phyloP scores from a whole-genome alignment of 768 basidiomycete species.

The Collybia sordida region DNA sequence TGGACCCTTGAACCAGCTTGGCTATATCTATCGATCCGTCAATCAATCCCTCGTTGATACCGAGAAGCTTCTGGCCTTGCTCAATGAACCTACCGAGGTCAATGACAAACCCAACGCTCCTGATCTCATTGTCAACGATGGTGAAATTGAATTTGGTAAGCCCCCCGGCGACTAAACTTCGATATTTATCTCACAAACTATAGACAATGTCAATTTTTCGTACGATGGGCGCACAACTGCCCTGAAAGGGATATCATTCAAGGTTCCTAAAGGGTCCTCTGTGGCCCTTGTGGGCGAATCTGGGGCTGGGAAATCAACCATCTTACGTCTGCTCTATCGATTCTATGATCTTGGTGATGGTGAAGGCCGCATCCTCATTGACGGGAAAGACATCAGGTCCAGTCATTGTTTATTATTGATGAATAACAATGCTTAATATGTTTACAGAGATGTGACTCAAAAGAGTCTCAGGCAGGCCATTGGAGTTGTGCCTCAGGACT shows the following conservation, averaged over 20 bases:
- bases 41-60: conserved; percentile 80
- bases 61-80: conserved; percentile 77
- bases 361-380: conserved; percentile 77
- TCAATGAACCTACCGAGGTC: conserved; percentile 83
- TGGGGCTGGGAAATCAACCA: conserved; percentile 81
- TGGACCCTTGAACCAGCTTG: conserved; percentile 73
- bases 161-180: conserved; percentile 3
- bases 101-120: conserved; percentile 76
- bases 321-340: conserved; percentile 84
- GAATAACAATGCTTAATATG: neutral
- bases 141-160: conserved; percentile 87
- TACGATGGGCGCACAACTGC: conserved; percentile 75
- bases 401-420: neutral
- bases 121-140: conserved; percentile 67
- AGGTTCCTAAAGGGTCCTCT: conserved; percentile 80
- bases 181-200: conserved; percentile 4
- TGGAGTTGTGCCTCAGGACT: conserved; percentile 90
- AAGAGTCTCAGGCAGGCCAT: conserved; percentile 75
- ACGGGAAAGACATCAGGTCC: conserved; percentile 77
- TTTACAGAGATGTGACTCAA: conserved; percentile 74
- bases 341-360: conserved; percentile 89
- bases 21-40: conserved; percentile 74
- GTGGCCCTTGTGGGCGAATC: conserved; percentile 90
- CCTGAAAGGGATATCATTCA: conserved; percentile 81
- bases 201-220: conserved; percentile 85